Base-by-base conservation (phyloP, 2,329 filamentous ascomycete genomes). In the Botryotinia globosa region DNA sequence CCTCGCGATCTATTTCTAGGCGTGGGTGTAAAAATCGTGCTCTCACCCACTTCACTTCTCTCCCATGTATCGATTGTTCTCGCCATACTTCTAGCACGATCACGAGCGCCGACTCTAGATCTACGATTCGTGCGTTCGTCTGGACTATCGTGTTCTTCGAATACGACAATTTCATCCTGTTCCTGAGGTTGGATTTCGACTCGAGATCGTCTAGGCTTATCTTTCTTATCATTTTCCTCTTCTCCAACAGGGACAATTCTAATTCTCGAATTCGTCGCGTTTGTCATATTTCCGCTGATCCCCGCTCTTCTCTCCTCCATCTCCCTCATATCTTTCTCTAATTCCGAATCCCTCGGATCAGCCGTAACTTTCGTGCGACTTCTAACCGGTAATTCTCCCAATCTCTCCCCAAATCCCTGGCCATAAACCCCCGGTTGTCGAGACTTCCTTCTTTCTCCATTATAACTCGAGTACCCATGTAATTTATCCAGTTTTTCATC, bases 241-340 rank as follows among this genome's bases (percentile, higher is more conserved):
- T 63, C 34, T 45, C 37, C 45, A 42, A 22, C 6, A 10, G 65
- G 48, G 1, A 67, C 65, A 67, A 67, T 56, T n/a, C 65, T 71
- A 45, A 71, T 48, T 51, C 64, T 72, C 65, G 71, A 68, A 25
- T 29, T 44, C 32, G 29, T 61, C 22, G 29, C 34, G 42, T 68
- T 59, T 32, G 51, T 56, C n/a, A n/a, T 25, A 42, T 67, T 66
- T 62, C 59, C 64, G 10, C 65, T 48, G 56, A 61, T 58, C 54
- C 64, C 59, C 37, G 58, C 51, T 58, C n/a, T n/a, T 64, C 48
- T 34, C 69, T 64, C 9, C 51, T 63, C 42, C 56, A 68, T 54
- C 73, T 74, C 72, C 45, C 8, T 65, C 34, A 67, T 67, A 42
- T 67, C 65, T 7, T 45, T 65, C n/a, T 54, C 59, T 16, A 71